Base-by-base conservation (phyloP, 148 eudicot genomes). In the Polygonum aviculare region DNA sequence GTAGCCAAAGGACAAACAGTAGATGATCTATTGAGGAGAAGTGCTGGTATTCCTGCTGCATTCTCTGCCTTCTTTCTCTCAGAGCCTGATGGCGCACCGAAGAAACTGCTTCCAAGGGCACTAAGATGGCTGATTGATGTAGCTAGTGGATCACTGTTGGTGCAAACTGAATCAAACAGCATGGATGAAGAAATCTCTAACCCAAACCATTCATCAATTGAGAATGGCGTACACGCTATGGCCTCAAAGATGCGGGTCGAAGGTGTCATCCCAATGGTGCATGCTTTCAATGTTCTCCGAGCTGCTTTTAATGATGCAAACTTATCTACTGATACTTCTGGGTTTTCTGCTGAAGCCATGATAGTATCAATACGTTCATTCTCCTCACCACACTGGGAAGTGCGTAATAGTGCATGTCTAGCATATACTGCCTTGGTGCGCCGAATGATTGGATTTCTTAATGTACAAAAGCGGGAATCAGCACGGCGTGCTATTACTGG, bases 1-100 rank as follows among this genome's bases (percentile, higher is more conserved):
- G 82, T 87, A 71, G 86, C 96, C 54, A 90, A 89, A 83, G 97
- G 96, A 79, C 99, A 95, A 81, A 95, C 97, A 71, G 99, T 95
- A 54, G 99, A 95, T 84, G 96, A 95, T 83, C 83, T 95, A 76
- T 83, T 95, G 73, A 86, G 99, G 81, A 92, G 99, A 88, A 95
- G 99, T 86, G 99, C 99, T 62, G 99, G 99, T 79, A 92, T 95
- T 79, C 99, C 99, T 74, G 97, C 97, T 74, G 97, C 99, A 74
- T 95, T 95, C 81, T 90, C 82, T 75, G 99, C 97, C 40, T 88
- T 95, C 76, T 95, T 95, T 76, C 91, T 95, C 52, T 92, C 99
- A 63, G 99, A 95, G 80, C 99, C 99, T 35, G 96, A 95, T 82
- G 99, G 97, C 33, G 81, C 97, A 41, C 99, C 98, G 40, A 95